Percentiles rank a stretch among this genome's conserved stretches.
phyloP scores from a whole-genome alignment of 768 basidiomycete genomes.

The Collybiopsis luxurians region DNA sequence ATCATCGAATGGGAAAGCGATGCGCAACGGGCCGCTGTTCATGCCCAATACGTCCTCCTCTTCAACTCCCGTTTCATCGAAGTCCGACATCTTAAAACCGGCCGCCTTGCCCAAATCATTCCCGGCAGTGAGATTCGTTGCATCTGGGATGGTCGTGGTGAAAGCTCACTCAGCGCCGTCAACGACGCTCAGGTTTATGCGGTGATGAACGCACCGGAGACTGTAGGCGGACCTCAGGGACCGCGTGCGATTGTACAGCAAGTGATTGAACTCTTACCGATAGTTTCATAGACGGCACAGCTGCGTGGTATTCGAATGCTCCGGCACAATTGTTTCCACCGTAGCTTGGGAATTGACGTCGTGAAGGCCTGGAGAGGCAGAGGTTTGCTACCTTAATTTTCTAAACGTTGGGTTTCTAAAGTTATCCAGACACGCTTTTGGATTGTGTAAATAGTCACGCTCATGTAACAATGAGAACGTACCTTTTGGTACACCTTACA shows the following conservation, averaged over 20 bases:
- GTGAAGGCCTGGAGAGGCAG: no score
- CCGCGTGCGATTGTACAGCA: constrained; percentile 62
- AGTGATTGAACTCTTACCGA: constrained; percentile 78
- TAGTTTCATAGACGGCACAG: constrained; percentile 46
- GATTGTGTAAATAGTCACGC: no score
- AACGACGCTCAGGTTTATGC: constrained; percentile 86
- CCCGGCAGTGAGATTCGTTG: constrained; percentile 79
- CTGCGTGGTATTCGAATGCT: no score
- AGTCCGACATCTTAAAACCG: constrained; percentile 79
- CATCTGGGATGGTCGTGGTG: constrained; percentile 84
- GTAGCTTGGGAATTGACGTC: no score
- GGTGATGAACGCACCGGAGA: constrained; percentile 67
- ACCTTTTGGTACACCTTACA: no score
- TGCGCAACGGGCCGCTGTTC: constrained; percentile 85
- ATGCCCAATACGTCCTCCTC: constrained; percentile 83
- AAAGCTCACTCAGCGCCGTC: constrained; percentile 38
- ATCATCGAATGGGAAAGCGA: constrained; percentile 95
- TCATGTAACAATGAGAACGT: no score
- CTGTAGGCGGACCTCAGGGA: constrained; percentile 30
- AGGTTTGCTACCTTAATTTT: no score
- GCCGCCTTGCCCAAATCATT: constrained; percentile 79
- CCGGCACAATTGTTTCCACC: constrained; percentile 2
- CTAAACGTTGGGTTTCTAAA: no score
- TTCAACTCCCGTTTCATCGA: constrained; percentile 92
- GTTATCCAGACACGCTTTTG: no score